These are phyloP conservation scores for Stellera chamaejasme DNA, from an alignment of 345 rosid species.

Conservation along the genomic window DNA sequence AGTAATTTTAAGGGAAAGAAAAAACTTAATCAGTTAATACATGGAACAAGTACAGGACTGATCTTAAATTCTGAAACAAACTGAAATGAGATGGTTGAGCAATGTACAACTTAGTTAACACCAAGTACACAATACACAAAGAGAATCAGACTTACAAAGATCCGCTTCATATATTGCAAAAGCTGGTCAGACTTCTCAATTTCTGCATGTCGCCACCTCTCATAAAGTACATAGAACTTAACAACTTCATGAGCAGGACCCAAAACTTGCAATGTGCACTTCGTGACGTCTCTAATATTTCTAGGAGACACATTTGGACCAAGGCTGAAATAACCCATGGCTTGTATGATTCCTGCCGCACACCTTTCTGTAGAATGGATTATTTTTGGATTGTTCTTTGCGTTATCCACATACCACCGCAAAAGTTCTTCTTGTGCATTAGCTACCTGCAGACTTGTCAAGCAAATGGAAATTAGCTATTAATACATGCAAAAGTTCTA, in stretches of 20 bases:
- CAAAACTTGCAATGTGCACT: slow-evolving; percentile 17
- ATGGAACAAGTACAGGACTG: too few species aligned
- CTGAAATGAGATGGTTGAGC: too few species aligned
- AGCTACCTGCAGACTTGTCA: slow-evolving; percentile 44
- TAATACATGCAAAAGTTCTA: too few species aligned
- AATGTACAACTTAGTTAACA: too few species aligned
- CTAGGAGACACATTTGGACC: slow-evolving; percentile 70
- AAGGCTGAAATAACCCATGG: slow-evolving; percentile 50
- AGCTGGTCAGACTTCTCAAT: slow-evolving; percentile 35
- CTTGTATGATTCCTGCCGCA: slow-evolving; percentile 82
- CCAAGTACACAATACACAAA: neutral
- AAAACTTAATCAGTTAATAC: too few species aligned
- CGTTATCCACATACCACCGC: slow-evolving; percentile 66
- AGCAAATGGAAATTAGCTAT: too few species aligned
- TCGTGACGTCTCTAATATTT: slow-evolving; percentile 37
- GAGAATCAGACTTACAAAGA: slow-evolving; percentile 25
- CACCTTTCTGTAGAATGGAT: slow-evolving; percentile 66
- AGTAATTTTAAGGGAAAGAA: too few species aligned
- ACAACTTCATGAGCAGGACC: slow-evolving; percentile 48
- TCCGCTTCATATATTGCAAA: slow-evolving; percentile 18
- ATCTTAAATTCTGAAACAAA: too few species aligned
- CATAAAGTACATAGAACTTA: slow-evolving; percentile 56
- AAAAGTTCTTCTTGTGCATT: slow-evolving; percentile 79
- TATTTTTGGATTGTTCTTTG: slow-evolving; percentile 46
- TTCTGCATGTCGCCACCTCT: slow-evolving; percentile 61